A percentile compares a stretch with the other conserved stretches of the same genome.
phyloP scores from a whole-genome alignment of 192 early-diverging fungal genomes.

The Coemansia sp. region DNA sequence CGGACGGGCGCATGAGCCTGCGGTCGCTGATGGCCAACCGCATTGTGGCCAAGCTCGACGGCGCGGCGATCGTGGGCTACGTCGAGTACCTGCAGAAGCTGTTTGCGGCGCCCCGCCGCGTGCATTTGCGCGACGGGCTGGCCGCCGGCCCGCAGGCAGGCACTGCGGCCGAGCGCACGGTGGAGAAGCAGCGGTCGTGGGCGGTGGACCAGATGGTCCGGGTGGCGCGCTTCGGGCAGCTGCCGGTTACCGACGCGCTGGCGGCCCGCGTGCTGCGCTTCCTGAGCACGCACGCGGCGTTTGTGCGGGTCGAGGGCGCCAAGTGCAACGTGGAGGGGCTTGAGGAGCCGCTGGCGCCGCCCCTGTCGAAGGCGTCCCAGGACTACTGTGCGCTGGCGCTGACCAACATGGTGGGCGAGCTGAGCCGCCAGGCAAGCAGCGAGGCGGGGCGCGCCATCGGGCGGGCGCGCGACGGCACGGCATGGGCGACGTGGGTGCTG shows the following conservation, averaged over 20 bases:
- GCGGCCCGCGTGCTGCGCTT: constrained; percentile 65
- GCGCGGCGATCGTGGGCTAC: constrained; percentile 66
- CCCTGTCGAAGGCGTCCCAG: constrained; percentile 56
- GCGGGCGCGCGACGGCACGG: constrained; percentile 8
- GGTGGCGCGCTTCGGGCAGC: constrained; percentile 67
- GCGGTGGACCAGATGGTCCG: constrained; percentile 76
- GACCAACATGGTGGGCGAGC: constrained; percentile 65
- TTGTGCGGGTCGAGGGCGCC: constrained; percentile 51
- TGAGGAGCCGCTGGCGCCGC: constrained; percentile 49
- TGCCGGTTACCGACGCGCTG: constrained; percentile 77
- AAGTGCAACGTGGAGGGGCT: constrained; percentile 51
- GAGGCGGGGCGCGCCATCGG: not conserved
- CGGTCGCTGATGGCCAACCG: constrained; percentile 75
- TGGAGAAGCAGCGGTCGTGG: constrained; percentile 71
- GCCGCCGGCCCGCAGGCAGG: constrained; percentile 31
- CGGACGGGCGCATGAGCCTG: constrained; percentile 64
- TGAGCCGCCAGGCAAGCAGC: constrained; percentile 33
- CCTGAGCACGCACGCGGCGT: constrained; percentile 70
- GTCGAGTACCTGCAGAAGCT: constrained; percentile 68
- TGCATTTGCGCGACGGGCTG: constrained; percentile 19
- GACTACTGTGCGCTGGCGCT: constrained; percentile 63
- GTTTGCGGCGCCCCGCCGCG: constrained; percentile 58
- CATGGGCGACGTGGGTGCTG: not conserved
- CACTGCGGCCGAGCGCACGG: constrained; percentile 19
- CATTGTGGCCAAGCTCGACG: constrained; percentile 69